Evolutionary conservation across 1,139 yeast genomes (phyloP), one percentile per base, ranked within the genome.

Genomic region (Geotrichum carabidarum): DNA sequence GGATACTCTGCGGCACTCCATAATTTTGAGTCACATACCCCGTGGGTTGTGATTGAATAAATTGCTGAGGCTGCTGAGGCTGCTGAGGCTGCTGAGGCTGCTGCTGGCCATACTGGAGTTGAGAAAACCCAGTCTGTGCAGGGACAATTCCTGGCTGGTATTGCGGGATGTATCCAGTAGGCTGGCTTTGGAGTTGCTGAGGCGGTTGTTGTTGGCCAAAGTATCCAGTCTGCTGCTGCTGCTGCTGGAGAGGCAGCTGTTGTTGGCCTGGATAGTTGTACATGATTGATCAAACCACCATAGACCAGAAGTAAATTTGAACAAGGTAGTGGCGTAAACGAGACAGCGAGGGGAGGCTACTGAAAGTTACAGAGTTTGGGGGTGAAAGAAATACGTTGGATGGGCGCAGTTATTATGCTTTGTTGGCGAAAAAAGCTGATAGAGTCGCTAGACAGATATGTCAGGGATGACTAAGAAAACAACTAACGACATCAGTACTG

Each of bases 11-110:
- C 22, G 44, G 57, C 40, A 38, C 22, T 31, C 42, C 49, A 18
- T 35, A 45, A 51, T 45, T 47, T 42, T 48, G 55, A 22, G 51
- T 55, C 17, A 55, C 42, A 50, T 60, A 63, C 11, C 68, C 68
- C 31, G 68, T 63, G 43, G 63, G 61, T 44, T 64, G 67, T 17
- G 63, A 3, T 40, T 53, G 57, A 14, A 45, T 14, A 34, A 54
- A 56, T 18, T 58, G 57, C 30, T 54, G 50, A 6, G 55, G 61
- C 49, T 54, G 59, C 50, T 54, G 51, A 35, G 17, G 48, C 35
- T 46, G 40, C 22, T 18, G 36, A 22, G 9, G 37, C 35, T 57
- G 56, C 35, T 57, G 56, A 34, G 52, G 49, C 12, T 54, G 61
- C 53, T 53, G 59, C 51, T 54, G 50, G 18, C 34, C 50, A 40